A percentile compares a stretch with the other conserved stretches of the same genome.
phyloP scores from a whole-genome alignment of 257 asterid genomes.

The Solanum sejunctum region DNA sequence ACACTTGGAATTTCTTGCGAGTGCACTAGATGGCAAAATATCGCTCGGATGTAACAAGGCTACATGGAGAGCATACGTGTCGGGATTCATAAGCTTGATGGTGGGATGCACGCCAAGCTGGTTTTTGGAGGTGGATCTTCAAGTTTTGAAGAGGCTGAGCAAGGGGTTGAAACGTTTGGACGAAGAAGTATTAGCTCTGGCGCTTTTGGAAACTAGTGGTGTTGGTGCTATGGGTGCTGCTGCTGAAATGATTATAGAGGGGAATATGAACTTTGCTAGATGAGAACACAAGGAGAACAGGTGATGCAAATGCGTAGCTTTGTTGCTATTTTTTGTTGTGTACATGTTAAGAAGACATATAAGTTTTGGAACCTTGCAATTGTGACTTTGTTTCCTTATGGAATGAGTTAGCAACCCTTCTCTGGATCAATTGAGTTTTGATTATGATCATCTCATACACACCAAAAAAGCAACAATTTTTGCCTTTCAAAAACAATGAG shows the following conservation, averaged over 20 bases:
- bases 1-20: slow-evolving; percentile 69
- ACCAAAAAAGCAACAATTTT: too few relatives aligned
- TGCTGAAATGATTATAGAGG: slow-evolving; percentile 72
- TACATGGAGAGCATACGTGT: slow-evolving; percentile 73
- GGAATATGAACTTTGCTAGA: slow-evolving; percentile 24
- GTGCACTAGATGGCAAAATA: slow-evolving; percentile 71
- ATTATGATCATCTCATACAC: not conserved
- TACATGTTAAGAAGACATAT: not conserved
- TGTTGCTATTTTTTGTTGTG: not conserved
- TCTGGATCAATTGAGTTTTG: not conserved
- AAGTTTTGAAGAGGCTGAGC: slow-evolving; percentile 58
- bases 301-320: not conserved
- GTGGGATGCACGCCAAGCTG: slow-evolving; percentile 80
- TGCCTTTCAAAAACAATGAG: not conserved
- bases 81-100: slow-evolving; percentile 63
- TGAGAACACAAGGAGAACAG: not conserved
- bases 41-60: slow-evolving; percentile 76
- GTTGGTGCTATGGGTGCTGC: slow-evolving; percentile 82
- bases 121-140: slow-evolving; percentile 71
- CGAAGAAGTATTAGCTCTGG: slow-evolving; percentile 80
- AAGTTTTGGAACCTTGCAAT: not conserved
- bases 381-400: not conserved
- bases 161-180: slow-evolving; percentile 69
- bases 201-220: slow-evolving; percentile 66
- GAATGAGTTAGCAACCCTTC: not conserved